Conservation (phyloP, 306 rosid genomes). For the Rosa chinensis region DNA sequence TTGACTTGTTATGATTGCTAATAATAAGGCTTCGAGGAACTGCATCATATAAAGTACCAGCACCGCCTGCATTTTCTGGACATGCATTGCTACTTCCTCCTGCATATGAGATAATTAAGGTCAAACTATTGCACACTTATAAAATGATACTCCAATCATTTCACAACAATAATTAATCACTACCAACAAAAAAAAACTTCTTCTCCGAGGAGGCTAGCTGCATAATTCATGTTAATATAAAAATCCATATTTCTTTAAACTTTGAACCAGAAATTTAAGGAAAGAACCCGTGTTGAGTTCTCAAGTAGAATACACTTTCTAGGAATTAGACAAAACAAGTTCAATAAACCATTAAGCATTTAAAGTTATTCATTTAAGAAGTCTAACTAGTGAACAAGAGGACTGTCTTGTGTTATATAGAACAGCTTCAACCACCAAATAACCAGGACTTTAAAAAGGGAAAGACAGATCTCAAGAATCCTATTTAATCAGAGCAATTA, state of each 20-base stretch:
- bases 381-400: background rate
- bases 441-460: background rate
- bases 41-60: slow-evolving; percentile 95
- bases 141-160: background rate
- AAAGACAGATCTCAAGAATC: background rate
- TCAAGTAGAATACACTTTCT: background rate
- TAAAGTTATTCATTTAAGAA: background rate
- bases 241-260: too few species aligned
- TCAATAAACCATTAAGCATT: background rate
- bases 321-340: background rate
- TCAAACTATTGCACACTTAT: background rate
- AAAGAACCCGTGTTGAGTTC: slow-evolving; percentile 1
- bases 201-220: background rate
- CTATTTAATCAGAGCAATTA: background rate
- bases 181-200: background rate
- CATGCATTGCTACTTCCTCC: slow-evolving; percentile 85
- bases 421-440: background rate
- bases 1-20: slow-evolving; percentile 74
- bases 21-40: slow-evolving; percentile 90
- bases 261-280: background rate
- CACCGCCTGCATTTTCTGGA: slow-evolving; percentile 93
- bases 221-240: slow-evolving; percentile 1
- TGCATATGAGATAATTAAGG: slow-evolving; percentile 39
- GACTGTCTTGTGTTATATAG: background rate
- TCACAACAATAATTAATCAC: background rate